Evolutionary conservation across 768 basidiomycete genomes (phyloP), one percentile per base, ranked within the genome.

Genomic region (Baorangia bicolor): DNA sequence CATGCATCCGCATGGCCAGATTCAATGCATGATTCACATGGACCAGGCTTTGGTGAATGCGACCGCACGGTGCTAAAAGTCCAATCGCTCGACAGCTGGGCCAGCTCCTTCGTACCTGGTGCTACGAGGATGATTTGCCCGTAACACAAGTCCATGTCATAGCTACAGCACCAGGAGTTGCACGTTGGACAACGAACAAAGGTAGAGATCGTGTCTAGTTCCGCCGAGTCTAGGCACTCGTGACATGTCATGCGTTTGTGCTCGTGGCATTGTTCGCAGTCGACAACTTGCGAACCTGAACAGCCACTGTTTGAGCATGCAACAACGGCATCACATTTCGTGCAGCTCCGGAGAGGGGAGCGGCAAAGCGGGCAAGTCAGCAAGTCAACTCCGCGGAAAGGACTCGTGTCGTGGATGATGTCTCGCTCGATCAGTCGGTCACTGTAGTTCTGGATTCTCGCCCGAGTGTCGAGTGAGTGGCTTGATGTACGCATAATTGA

Each of bases 311-410:
- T 37, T 5, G 31, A 41, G 49, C 53, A 58, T 27, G 34, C 34
- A 11, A 48, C 47, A 5, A 5, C n/a, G 34, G n/a, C 18, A 4
- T 35, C n/a, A 30, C 50, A 52, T 11, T 21, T 4, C 12, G 3
- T 2, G 48, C 53, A 58, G 7, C 35, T 33, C 5, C 1, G 14
- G 8, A 58, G 31, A 23, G 0, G 10, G 28, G 12, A 33, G 30
- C 5, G 18, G 47, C 54, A 58, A 11, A 56, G 48, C 4, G 53
- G 49, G 21, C 57, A 58, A 11, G 53, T 58, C 0, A 43, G n/a
- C 27, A 58, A 20, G 13, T 58, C 28, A 8, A 47, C 54, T 2
- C 25, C 4, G 6, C 7, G 11, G 11, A 55, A 58, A 6, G 42
- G 30, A 6, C 25, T 43, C 4, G 35, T 20, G 10, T 57, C 47